Conservation (phyloP, 805 yeast species). For the Candida tammaniensis region DNA sequence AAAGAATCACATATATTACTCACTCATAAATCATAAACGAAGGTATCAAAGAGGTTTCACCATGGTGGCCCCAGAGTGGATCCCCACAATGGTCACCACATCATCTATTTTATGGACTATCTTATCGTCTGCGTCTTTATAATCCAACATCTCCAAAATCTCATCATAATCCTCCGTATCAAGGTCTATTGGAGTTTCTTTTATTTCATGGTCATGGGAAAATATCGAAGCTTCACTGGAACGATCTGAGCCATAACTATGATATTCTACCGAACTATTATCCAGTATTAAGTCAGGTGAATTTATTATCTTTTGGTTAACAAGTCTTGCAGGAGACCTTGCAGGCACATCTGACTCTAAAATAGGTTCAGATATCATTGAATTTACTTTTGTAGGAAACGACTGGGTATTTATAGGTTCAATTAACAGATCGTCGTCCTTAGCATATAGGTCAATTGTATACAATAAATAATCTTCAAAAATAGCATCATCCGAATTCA, state of each 20-base stretch:
- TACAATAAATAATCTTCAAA: slow-evolving; percentile 7
- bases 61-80: slow-evolving; percentile 1
- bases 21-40: slow-evolving; percentile 1
- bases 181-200: slow-evolving; percentile 3
- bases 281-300: slow-evolving; percentile 20
- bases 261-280: slow-evolving; percentile 17
- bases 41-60: neutral
- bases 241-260: slow-evolving; percentile 14
- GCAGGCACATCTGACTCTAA: slow-evolving; percentile 8
- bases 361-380: too few species aligned
- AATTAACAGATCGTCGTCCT: too few species aligned
- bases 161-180: slow-evolving; percentile 9
- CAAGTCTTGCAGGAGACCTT: slow-evolving; percentile 17
- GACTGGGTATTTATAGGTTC: too few species aligned
- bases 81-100: slow-evolving; percentile 7
- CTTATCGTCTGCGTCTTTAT: slow-evolving; percentile 4
- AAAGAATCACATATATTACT: too few species aligned
- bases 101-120: slow-evolving; percentile 7
- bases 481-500: neutral
- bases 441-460: slow-evolving; percentile 2
- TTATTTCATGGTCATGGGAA: slow-evolving; percentile 8
- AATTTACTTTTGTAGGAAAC: too few species aligned
- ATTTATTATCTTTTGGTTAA: slow-evolving; percentile 6
- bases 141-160: slow-evolving; percentile 8
- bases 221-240: slow-evolving; percentile 18